phyloP scores from a whole-genome alignment of 129 eudicot genomes.

The Lonicera japonica region DNA sequence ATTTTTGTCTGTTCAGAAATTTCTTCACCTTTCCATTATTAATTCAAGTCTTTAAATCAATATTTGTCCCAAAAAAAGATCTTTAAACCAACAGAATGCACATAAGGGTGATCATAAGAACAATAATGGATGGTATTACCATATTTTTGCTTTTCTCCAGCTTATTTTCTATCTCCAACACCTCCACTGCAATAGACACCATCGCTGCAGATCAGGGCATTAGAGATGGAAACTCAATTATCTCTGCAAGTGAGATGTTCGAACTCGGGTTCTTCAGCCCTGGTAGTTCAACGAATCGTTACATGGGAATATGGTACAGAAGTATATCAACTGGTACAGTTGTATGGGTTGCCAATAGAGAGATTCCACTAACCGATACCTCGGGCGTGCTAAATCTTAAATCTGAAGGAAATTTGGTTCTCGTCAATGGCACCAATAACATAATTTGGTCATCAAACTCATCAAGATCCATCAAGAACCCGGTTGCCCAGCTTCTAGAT shows the following conservation, averaged over 20 bases:
- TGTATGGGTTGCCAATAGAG: conserved; percentile 33
- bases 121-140: background rate
- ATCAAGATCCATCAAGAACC: background rate
- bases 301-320: conserved; percentile 11
- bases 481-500: conserved; percentile 14
- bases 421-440: background rate
- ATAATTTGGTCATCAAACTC: conserved; percentile 3
- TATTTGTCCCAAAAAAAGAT: background rate
- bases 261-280: conserved; percentile 7
- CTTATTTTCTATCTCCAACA: background rate
- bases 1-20: too few relatives aligned
- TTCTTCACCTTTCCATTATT: too few relatives aligned
- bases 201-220: conserved; percentile 7
- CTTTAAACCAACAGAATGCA: background rate
- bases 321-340: conserved; percentile 4
- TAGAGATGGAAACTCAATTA: conserved; percentile 12
- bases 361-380: conserved; percentile 12
- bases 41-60: background rate
- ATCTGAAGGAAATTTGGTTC: background rate
- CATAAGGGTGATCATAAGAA: background rate
- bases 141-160: background rate
- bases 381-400: conserved; percentile 20
- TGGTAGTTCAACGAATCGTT: conserved; percentile 7
- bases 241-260: conserved; percentile 8
- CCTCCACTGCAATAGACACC: background rate